A percentile compares a stretch with the other conserved stretches of the same genome.
Conservation (phyloP, 257 asterid species). For the Nicotiana otophora region DNA sequence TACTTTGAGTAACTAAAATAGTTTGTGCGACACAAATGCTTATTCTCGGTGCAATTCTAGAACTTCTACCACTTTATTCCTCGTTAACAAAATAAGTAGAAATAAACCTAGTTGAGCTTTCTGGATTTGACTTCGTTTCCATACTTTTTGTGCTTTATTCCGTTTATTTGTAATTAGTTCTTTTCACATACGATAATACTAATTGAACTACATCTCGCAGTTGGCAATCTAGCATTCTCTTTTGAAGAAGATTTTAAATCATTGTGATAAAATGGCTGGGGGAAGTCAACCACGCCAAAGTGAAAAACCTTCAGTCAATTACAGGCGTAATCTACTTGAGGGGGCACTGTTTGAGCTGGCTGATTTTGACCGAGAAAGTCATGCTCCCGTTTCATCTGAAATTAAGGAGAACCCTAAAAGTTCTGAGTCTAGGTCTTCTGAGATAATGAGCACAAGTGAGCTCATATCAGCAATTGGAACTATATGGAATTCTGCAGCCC, state of each 20-base stretch:
- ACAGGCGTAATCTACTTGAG: constrained; percentile 27
- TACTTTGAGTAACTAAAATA: too few species aligned
- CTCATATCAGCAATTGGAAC: constrained; percentile 59
- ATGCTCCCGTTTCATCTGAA: constrained; percentile 25
- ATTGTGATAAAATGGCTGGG: constrained; percentile 32
- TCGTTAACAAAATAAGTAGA: too few species aligned
- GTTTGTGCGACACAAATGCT: too few species aligned
- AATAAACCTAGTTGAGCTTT: not conserved
- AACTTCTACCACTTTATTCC: too few species aligned
- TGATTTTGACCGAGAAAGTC: constrained; percentile 22
- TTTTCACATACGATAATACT: not conserved
- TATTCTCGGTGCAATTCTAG: too few species aligned
- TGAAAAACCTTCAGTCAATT: constrained; percentile 43
- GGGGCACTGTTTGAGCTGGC: constrained; percentile 41
- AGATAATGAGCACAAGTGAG: constrained; percentile 55
- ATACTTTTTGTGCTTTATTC: not conserved
- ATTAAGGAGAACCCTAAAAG: constrained; percentile 26
- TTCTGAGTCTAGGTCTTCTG: constrained; percentile 32
- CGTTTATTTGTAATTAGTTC: not conserved
- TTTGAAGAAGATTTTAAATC: not conserved
- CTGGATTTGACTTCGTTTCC: not conserved
- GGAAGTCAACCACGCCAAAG: constrained; percentile 32
- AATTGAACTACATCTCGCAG: constrained; percentile 13
- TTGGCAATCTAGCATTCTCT: constrained; percentile 1
- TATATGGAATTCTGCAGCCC: constrained; percentile 49